Conservation (phyloP, 1,139 yeast species). For the Kurtzmaniella quercitrusa region DNA sequence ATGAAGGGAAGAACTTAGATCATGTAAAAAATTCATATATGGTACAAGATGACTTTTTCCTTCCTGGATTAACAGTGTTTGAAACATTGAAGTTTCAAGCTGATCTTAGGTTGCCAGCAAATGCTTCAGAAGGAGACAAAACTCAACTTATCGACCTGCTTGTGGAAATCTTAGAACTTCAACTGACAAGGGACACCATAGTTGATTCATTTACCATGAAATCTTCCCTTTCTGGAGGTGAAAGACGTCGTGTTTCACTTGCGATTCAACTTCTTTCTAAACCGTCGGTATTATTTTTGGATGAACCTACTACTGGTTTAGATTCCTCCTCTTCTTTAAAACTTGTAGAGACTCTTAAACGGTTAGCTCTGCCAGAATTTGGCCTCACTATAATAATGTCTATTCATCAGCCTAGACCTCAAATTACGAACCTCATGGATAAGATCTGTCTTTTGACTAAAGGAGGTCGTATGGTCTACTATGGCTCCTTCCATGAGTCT, state of each 20-base stretch:
- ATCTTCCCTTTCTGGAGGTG: constrained; percentile 76
- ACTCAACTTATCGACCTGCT: constrained; percentile 52
- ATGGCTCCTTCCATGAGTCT: constrained; percentile 47
- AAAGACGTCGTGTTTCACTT: constrained; percentile 70
- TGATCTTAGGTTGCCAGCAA: constrained; percentile 53
- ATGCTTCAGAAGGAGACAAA: constrained; percentile 38
- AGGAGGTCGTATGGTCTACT: constrained; percentile 61
- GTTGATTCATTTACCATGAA: constrained; percentile 47
- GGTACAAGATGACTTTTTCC: constrained; percentile 70
- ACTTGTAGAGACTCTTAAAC: constrained; percentile 59
- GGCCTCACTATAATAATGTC: constrained; percentile 74
- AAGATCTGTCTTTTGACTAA: constrained; percentile 64
- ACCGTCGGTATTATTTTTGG: constrained; percentile 74
- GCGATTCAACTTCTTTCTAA: constrained; percentile 75
- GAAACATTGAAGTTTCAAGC: constrained; percentile 73
- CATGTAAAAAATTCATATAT: constrained; percentile 60
- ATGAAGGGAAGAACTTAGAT: constrained; percentile 10
- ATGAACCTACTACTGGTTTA: constrained; percentile 87
- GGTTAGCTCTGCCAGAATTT: constrained; percentile 40
- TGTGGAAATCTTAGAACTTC: constrained; percentile 55
- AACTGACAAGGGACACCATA: constrained; percentile 53
- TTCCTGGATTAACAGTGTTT: constrained; percentile 65
- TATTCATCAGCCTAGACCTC: constrained; percentile 83
- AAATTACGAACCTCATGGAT: constrained; percentile 65
- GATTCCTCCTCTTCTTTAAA: constrained; percentile 75